Percentiles rank a stretch among this genome's conserved stretches.
These are phyloP conservation scores for Paramecium tetraurelia DNA, from an alignment of 73 alveolate species.

Conservation along the genomic window DNA sequence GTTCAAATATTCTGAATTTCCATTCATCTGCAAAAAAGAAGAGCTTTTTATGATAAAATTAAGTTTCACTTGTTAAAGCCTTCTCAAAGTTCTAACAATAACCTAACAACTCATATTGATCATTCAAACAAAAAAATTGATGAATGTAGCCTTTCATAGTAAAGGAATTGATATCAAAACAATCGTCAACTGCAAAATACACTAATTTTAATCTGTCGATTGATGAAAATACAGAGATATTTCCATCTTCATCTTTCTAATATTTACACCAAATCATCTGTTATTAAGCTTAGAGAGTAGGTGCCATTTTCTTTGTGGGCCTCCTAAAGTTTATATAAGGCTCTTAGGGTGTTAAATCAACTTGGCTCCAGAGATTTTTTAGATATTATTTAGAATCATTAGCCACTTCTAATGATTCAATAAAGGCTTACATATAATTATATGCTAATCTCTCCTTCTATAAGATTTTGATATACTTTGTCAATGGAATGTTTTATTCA, in stretches of 20 bases:
- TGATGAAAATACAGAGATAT: not conserved
- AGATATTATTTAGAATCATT: not conserved
- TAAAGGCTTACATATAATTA: not conserved
- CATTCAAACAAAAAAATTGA: slow-evolving; percentile 15
- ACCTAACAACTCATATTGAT: not conserved
- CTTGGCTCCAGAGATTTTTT: not conserved
- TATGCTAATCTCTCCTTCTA: not conserved
- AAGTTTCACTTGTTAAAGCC: not conserved
- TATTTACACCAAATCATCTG: not conserved
- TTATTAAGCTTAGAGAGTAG: not conserved
- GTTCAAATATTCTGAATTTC: not conserved
- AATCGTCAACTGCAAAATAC: not conserved
- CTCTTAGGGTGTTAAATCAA: not conserved
- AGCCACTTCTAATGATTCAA: not conserved
- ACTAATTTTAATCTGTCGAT: not conserved
- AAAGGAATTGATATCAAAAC: not conserved
- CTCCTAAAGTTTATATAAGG: not conserved
- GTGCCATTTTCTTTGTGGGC: not conserved
- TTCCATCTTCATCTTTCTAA: not conserved
- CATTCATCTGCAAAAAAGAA: not conserved
- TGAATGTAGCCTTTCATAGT: not conserved
- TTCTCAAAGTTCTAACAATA: not conserved
- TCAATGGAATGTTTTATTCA: not conserved
- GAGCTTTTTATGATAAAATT: not conserved
- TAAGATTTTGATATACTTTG: slow-evolving; percentile 1